These are phyloP conservation scores for Tulasnella sp. DNA, from an alignment of 768 basidiomycete species.

Conservation along the genomic window DNA sequence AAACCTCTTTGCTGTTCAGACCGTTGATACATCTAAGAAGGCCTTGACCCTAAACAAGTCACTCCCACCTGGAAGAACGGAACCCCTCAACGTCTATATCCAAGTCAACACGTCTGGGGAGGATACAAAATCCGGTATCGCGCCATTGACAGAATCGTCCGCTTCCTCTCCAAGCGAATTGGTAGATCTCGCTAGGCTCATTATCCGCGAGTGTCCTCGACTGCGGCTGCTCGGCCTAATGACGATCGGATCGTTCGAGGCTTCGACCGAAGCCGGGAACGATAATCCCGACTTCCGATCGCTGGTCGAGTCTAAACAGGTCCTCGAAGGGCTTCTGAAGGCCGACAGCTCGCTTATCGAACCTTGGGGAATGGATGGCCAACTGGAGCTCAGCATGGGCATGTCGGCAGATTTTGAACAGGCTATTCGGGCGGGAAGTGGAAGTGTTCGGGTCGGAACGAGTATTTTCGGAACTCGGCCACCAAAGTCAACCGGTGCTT, in stretches of 20 bases:
- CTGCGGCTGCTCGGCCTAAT: slow-evolving; percentile 78
- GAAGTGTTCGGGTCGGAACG: slow-evolving; percentile 83
- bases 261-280: slow-evolving; percentile 40
- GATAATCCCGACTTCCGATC: slow-evolving; percentile 63
- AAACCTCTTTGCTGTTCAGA: slow-evolving; percentile 80
- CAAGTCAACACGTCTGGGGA: slow-evolving; percentile 97
- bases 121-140: slow-evolving; percentile 73
- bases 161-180: slow-evolving; percentile 35
- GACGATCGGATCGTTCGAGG: slow-evolving; percentile 84
- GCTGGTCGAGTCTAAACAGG: slow-evolving; percentile 50
- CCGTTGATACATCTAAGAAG: slow-evolving; percentile 66
- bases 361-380: slow-evolving; percentile 41
- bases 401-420: slow-evolving; percentile 93
- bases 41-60: slow-evolving; percentile 70
- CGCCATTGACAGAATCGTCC: slow-evolving; percentile 34
- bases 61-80: slow-evolving; percentile 41
- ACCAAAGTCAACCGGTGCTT: too few relatives aligned
- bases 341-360: slow-evolving; percentile 15
- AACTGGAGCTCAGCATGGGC: slow-evolving; percentile 74
- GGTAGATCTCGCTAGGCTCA: slow-evolving; percentile 50
- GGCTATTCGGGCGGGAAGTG: slow-evolving; percentile 71
- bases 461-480: slow-evolving; percentile 61
- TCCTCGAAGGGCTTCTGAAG: slow-evolving; percentile 38
- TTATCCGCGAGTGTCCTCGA: slow-evolving; percentile 59
- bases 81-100: slow-evolving; percentile 66